phyloP scores from a whole-genome alignment of 805 yeast genomes.

The Candida xyloterini region DNA sequence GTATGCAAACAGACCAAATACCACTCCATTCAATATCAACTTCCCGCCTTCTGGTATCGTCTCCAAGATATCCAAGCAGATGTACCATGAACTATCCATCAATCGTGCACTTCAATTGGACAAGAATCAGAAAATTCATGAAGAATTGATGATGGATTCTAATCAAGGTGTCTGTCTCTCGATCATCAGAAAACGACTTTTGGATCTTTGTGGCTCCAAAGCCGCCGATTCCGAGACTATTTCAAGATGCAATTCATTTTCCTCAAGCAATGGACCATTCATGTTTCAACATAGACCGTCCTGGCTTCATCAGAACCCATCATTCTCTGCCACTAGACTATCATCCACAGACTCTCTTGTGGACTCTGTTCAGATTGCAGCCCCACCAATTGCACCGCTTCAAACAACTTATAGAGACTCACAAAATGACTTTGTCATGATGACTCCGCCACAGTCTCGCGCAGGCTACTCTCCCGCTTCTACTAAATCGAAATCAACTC shows the following conservation, averaged over 20 bases:
- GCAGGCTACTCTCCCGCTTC: conserved; percentile 15
- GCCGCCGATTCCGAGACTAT: conserved; percentile 20
- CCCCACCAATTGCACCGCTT: conserved; percentile 10
- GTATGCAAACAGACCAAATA: conserved; percentile 53
- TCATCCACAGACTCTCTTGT: conserved; percentile 35
- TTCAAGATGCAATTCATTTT: conserved; percentile 30
- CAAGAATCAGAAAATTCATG: conserved; percentile 21
- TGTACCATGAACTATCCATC: conserved; percentile 33
- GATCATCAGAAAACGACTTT: conserved; percentile 32
- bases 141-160: conserved; percentile 27
- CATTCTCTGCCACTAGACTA: conserved; percentile 29
- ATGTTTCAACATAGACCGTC: conserved; percentile 29
- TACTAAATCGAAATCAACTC: conserved; percentile 12
- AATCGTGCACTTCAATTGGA: conserved; percentile 27
- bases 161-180: conserved; percentile 28
- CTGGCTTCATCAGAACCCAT: conserved; percentile 35
- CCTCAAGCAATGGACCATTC: conserved; percentile 13
- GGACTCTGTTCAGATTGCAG: conserved; percentile 29
- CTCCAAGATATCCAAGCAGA: conserved; percentile 55
- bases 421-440: conserved; percentile 16
- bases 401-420: conserved; percentile 8
- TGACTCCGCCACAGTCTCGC: conserved; percentile 22
- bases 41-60: conserved; percentile 69
- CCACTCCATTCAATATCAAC: conserved; percentile 63
- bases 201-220: conserved; percentile 31